Conservation (phyloP, 257 asterid genomes). For the Verbascum thapsus region DNA sequence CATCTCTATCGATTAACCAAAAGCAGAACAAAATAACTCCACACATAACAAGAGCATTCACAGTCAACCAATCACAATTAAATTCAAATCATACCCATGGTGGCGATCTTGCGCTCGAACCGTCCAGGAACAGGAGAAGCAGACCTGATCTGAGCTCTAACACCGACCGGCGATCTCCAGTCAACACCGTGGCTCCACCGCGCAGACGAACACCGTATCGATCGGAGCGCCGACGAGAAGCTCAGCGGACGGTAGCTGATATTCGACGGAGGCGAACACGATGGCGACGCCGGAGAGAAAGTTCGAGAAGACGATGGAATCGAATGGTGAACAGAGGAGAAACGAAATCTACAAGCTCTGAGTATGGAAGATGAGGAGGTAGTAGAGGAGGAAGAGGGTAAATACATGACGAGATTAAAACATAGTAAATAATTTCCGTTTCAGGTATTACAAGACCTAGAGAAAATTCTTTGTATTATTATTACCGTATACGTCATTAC, state of each 20-base stretch:
- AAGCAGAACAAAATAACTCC: no score
- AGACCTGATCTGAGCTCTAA: constrained; percentile 57
- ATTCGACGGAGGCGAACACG: constrained; percentile 25
- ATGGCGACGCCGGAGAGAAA: background rate
- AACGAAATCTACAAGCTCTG: constrained; percentile 46
- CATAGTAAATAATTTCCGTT: no score
- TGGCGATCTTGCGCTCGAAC: constrained; percentile 52
- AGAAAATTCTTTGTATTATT: no score
- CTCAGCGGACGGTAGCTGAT: constrained; percentile 33
- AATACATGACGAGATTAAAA: constrained; percentile 46
- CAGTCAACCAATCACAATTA: constrained; percentile 12
- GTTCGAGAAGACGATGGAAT: constrained; percentile 28
- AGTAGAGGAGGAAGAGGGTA: constrained; percentile 38
- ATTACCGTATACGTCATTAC: no score
- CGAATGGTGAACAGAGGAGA: constrained; percentile 25
- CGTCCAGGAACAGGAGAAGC: constrained; percentile 50
- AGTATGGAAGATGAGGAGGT: constrained; percentile 36
- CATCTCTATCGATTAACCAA: no score
- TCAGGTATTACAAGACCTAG: no score
- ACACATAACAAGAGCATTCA: background rate
- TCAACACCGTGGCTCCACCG: constrained; percentile 54
- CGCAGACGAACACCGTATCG: constrained; percentile 36
- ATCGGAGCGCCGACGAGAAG: constrained; percentile 37
- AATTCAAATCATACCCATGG: constrained; percentile 56
- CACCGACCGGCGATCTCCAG: constrained; percentile 48